Percentiles rank a stretch among this genome's conserved stretches.
Conservation (phyloP, 768 basidiomycete species). For the Suillus ampliporus region DNA sequence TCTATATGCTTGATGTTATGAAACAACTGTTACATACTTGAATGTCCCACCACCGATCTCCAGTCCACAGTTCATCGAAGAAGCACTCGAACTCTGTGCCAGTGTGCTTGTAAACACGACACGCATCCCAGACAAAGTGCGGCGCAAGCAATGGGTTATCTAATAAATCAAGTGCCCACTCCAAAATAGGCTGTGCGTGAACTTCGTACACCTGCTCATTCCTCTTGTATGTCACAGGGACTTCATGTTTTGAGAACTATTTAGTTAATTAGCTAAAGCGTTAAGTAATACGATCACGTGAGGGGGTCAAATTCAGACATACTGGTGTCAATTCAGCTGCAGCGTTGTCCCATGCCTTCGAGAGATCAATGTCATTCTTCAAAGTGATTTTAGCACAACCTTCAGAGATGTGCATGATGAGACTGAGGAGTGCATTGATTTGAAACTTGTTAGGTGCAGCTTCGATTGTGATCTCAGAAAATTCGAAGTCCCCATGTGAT, state of each 20-base stretch:
- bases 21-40: constrained; percentile 33
- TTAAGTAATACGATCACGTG: not conserved
- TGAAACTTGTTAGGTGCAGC: constrained; percentile 17
- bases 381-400: constrained; percentile 26
- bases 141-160: constrained; percentile 8
- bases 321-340: constrained; percentile 14
- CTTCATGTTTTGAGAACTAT: constrained; percentile 11
- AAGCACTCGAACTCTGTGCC: constrained; percentile 32
- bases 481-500: constrained; percentile 12
- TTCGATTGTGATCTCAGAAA: constrained; percentile 18
- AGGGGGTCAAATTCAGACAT: not conserved
- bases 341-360: constrained; percentile 6
- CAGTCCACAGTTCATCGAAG: constrained; percentile 44
- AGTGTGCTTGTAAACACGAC: constrained; percentile 32
- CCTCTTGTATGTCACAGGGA: constrained; percentile 16
- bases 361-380: constrained; percentile 13
- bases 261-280: constrained; percentile 5
- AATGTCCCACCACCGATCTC: constrained; percentile 40
- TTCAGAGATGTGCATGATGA: constrained; percentile 7
- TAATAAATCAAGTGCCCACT: constrained; percentile 14
- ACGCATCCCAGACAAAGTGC: constrained; percentile 39
- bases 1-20: not conserved
- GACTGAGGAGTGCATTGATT: constrained; percentile 12
- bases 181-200: constrained; percentile 10
- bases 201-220: constrained; percentile 1